Evolutionary conservation across 2,329 filamentous ascomycete species (phyloP), one percentile per base, ranked within the genome.

Genomic region (Phyllosticta paracitricarpa): DNA sequence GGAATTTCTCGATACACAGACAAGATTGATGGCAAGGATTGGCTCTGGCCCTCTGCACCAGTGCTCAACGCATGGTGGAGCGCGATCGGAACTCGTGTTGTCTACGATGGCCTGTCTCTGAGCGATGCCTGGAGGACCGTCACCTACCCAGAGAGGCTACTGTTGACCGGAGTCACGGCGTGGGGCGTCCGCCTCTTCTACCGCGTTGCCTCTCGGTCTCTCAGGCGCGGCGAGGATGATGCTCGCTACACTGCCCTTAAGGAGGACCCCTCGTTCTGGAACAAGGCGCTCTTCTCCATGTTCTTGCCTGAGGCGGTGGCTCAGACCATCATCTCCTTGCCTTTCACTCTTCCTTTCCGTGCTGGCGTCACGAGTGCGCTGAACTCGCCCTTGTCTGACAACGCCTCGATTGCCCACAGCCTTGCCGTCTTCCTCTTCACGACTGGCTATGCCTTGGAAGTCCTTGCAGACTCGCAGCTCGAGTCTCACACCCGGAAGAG

Each of bases 11-110:
- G 81, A 25, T 76, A 79, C 57, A 82, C 81, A 7, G 71, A 83
- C 66, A 76, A 78, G n/a, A 77, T 81, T 9, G 83, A 85, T 61
- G 73, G 78, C n/a, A 86, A 86, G 66, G 83, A 86, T 68, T 82
- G 79, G 75, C 70, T 83, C 5, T 85, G 82, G 82, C 81, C 82
- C 0, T 72, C 76, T 3, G 80, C 75, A 2, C 81, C 81, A 66
- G 78, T 85, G 9, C 69, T 76, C 61, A 85, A 84, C 67, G 82
- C 81, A 6, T 85, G 83, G 83, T 85, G 82, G 80, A 80, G 77
- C 60, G 81, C 83, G 24, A 70, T 85, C 52, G 82, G 82, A 14
- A 74, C 76, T n/a, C 78, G 78, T 4, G 73, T 83, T 10, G 72
- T 82, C 17, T 72, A 76, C 61, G 73, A 77, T 30, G 76, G 78